phyloP scores from a whole-genome alignment of 164 flowering plant species.

The Tetrastigma voinierianum region DNA sequence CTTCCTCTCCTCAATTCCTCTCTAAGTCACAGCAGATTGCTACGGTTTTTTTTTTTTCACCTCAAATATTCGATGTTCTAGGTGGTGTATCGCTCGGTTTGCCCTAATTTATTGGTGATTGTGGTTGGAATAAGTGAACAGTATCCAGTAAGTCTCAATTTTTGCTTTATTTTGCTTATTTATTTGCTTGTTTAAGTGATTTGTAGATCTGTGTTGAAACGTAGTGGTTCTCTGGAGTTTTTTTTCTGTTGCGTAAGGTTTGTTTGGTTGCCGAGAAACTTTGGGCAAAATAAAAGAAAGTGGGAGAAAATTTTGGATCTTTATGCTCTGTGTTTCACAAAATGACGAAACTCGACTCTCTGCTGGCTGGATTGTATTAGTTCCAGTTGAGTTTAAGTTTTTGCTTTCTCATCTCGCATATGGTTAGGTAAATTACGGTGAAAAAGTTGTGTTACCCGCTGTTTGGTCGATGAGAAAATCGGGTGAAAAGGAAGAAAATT shows the following conservation, averaged over 20 bases:
- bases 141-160: not conserved
- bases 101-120: not conserved
- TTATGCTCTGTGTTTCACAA: not conserved
- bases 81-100: constrained; percentile 2
- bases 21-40: not conserved
- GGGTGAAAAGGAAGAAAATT: not conserved
- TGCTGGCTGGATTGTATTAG: not conserved
- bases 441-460: too few species aligned
- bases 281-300: not conserved
- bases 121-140: constrained; percentile 7
- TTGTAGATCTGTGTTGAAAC: constrained; percentile 20
- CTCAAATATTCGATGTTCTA: not conserved
- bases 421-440: too few species aligned
- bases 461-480: constrained; percentile 1
- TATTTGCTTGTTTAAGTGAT: not conserved
- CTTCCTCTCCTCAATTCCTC: not conserved
- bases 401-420: not conserved
- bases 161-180: not conserved
- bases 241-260: not conserved
- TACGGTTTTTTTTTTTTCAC: constrained; percentile 11
- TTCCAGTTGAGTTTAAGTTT: not conserved
- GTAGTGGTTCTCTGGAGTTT: not conserved
- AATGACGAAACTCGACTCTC: too few species aligned
- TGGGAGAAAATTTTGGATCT: not conserved
- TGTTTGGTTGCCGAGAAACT: constrained; percentile 10